These are phyloP conservation scores for Purshia tridentata DNA, from an alignment of 306 rosid genomes.

Conservation along the genomic window DNA sequence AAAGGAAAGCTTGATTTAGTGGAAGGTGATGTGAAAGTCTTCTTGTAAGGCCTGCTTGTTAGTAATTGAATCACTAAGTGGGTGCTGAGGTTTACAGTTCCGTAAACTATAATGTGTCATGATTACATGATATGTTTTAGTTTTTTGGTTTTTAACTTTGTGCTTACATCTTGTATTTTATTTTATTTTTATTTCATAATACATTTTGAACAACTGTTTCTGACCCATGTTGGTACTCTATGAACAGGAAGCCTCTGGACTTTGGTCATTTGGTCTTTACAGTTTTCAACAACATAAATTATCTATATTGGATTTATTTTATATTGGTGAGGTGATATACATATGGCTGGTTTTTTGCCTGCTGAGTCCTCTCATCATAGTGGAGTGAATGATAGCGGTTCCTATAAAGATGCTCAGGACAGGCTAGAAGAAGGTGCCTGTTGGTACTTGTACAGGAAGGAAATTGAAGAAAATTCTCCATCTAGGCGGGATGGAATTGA, in stretches of 20 bases:
- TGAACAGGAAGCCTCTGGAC: constrained; percentile 17
- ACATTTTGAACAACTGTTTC: neutral
- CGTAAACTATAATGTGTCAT: neutral
- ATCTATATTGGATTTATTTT: neutral
- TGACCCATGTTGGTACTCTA: neutral
- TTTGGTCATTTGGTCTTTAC: neutral
- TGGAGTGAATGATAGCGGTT: constrained; percentile 36
- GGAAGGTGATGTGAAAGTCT: neutral
- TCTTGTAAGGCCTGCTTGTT: neutral
- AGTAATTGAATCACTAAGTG: neutral
- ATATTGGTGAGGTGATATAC: constrained; percentile 20
- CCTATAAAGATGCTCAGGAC: constrained; percentile 35
- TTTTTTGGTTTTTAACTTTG: neutral
- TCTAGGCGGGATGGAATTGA: constrained; percentile 84
- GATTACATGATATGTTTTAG: neutral
- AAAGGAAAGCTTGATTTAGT: neutral
- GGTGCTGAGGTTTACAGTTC: neutral
- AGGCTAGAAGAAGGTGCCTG: constrained; percentile 46
- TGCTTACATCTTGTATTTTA: neutral
- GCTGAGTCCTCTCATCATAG: constrained; percentile 39
- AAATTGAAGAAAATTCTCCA: constrained; percentile 85
- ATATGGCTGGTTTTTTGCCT: constrained; percentile 42
- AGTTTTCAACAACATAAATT: neutral
- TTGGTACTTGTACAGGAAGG: constrained; percentile 83
- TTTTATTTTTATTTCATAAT: neutral